Base-by-base conservation (phyloP, 306 rosid species). In the Vigna mungo region DNA sequence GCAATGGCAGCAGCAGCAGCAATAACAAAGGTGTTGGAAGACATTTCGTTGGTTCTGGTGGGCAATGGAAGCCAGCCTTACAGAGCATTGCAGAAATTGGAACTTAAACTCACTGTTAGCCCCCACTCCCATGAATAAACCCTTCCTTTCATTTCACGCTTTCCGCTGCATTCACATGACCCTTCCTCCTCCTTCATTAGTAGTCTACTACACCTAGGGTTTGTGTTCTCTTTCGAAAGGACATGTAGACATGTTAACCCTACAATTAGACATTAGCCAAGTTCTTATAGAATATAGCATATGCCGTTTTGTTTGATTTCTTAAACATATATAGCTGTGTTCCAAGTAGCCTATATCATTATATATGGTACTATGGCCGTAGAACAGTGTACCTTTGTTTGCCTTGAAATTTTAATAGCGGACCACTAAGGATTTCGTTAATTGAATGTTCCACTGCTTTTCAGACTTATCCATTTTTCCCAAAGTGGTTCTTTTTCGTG, bases 11-110 rank as follows among this genome's bases (percentile, higher is more conserved):
- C 52, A 34, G 87, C n/a, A 75, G 74, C 34, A 72, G 76, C 39
- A 72, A 75, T 54, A 76, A 41, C 48, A 89, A 80, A 81, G 71
- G 82, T 14, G 77, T 83, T 79, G 92, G 88, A 71, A 91, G 88
- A 82, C 89, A 85, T 63, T 48, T 78, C 10, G 82, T 79, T 72
- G 90, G 89, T 73, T 86, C 78, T 17, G 79, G 93, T 77, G 88
- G 90, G 68, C 97, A 94, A 70, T 94, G 98, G 97, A 90, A 88
- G 84, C 98, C 98, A 84, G 91, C 96, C 48, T 88, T 93, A 85
- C 98, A 91, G 63, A 93, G 97, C 89, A 94, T 94, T 82, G 89
- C 84, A 88, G 98, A 94, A 86, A 16, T 89, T 82, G 96, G 96
- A 81, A 90, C 84, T 77, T 90, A 88, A 92, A 77, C 47, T 34